Evolutionary conservation across 2,329 filamentous ascomycete species (phyloP), one percentile per base, ranked within the genome.

Genomic region (Phialophora macrospora): DNA sequence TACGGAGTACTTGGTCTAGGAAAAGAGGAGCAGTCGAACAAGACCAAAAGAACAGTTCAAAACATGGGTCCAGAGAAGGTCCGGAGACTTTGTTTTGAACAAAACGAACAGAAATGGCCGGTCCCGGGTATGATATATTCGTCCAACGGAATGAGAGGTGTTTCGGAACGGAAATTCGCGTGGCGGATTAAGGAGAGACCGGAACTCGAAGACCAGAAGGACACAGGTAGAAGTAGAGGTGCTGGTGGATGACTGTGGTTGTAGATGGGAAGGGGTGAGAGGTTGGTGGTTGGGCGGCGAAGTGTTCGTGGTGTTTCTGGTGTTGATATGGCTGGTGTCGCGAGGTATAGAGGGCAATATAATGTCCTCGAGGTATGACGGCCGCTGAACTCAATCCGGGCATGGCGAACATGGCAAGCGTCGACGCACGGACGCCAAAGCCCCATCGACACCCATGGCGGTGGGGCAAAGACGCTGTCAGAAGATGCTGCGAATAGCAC

Each of bases 1-100:
- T 68, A 71, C 70, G 58, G 41, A 69, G 71, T 69, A 69, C 63
- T 71, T 72, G 66, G 64, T 69, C 68, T 65, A 70, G 66, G 67
- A 70, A 68, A 68, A 65, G 52, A 60, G 59, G 9, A 71, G 38
- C n/a, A 44, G 68, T 66, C 68, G 66, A 64, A 51, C 71, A 68
- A 71, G 65, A 65, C 65, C 65, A 71, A 59, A 63, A 70, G 63
- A 68, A 68, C 56, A 62, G 67, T 64, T 70, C 67, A 72, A 70
- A 70, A 74, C 71, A 74, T 70, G 70, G 72, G 68, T 71, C 68
- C 70, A 69, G 68, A 63, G 67, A 56, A 65, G 54, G 30, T 66
- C 62, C 56, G 57, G 66, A 67, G 62, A 59, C 58, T 55, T n/a
- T 64, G 62, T 67, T 58, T 66, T 63, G 62, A 62, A 65, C 64